Evolutionary conservation across 192 early-diverging fungal species (phyloP).

Genomic region (Geranomyces michiganensis): DNA sequence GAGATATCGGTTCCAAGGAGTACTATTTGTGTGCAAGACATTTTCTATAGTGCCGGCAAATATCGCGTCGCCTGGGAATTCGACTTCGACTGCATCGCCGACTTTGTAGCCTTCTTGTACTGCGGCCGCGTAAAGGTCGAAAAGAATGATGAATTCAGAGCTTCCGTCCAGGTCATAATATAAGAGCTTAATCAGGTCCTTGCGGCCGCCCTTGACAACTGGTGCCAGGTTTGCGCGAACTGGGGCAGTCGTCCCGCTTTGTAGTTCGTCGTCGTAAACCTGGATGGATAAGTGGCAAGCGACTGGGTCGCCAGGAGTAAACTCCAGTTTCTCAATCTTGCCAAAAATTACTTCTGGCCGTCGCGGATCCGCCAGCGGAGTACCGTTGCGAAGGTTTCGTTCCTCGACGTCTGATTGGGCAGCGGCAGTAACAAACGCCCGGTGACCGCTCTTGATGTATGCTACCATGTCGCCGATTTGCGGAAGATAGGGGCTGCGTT

Average conservation of each 20-base stretch:
- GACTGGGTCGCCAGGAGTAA: constrained; percentile 7
- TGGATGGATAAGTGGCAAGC: constrained; percentile 16
- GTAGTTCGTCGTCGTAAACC: constrained; percentile 20
- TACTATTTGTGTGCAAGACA: neutral
- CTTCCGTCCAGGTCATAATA: constrained; percentile 32
- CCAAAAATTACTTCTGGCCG: constrained; percentile 32
- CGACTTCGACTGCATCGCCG: constrained; percentile 23
- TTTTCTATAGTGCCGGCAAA: constrained; percentile 15
- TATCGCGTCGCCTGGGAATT: constrained; percentile 17
- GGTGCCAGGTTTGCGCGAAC: neutral
- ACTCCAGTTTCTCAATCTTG: constrained; percentile 20
- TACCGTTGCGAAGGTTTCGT: neutral
- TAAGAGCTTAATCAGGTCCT: constrained; percentile 22
- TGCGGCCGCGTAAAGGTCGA: constrained; percentile 15
- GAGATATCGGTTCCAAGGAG: constrained; percentile 25
- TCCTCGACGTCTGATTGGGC: neutral
- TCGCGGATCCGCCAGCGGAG: neutral
- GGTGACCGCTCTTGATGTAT: constrained; percentile 38
- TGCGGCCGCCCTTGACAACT: constrained; percentile 18
- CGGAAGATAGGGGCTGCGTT: constrained; percentile 37
- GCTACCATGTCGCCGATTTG: constrained; percentile 39
- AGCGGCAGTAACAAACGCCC: constrained; percentile 15
- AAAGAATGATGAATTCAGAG: constrained; percentile 40
- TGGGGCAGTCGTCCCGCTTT: neutral
- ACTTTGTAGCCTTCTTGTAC: constrained; percentile 13